Base-by-base conservation (phyloP, 805 yeast genomes). In the Lipomyces yamadae region DNA sequence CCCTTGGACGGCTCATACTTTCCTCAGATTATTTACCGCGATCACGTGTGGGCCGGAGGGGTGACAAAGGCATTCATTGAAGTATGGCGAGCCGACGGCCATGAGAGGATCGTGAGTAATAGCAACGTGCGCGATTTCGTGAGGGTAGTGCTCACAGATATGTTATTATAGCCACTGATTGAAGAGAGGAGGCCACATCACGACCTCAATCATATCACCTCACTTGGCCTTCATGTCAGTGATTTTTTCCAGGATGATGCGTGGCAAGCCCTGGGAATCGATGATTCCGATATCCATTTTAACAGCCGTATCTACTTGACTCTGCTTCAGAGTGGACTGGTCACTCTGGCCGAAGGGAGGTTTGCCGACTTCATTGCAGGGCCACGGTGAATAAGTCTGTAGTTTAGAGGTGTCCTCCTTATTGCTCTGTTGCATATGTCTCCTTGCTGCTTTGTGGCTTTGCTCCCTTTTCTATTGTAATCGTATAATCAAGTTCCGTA, bases 161-260 rank as follows among this genome's bases (percentile, higher is more conserved):
- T 48, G 53, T 48, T 48, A 48, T 7, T 48, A 8, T 48, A 48
- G 53, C 29, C 18, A 3, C 53, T 48, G 53, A 48, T 48, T n/a
- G 29, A 48, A 48, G 29, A 48, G 10, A 24, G 53, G 29, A 6
- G 10, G 1, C 11, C 53, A 15, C 29, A 24, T 6, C 18, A 8
- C 29, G 6, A 48, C 11, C 53, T 48, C 29, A 24, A 48, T 13
- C 53, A 13, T 24, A n/a, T 18, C 8, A 6, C 53, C 7, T 13
- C 53, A 13, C 53, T 48, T 8, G 53, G 53, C 18, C 18, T 48
- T 6, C 18, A 1, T 48, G 53, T n/a, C 53, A 48, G 53, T 48
- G 53, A 48, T 7, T 24, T 48, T 24, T 48, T 48, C 15, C 53
- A n/a, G 24, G 29, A 48, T 3, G 53, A 48, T 48, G 53, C 53